Evolutionary conservation across 2,329 filamentous ascomycete species (phyloP).

Genomic region (Fusarium proliferatum): DNA sequence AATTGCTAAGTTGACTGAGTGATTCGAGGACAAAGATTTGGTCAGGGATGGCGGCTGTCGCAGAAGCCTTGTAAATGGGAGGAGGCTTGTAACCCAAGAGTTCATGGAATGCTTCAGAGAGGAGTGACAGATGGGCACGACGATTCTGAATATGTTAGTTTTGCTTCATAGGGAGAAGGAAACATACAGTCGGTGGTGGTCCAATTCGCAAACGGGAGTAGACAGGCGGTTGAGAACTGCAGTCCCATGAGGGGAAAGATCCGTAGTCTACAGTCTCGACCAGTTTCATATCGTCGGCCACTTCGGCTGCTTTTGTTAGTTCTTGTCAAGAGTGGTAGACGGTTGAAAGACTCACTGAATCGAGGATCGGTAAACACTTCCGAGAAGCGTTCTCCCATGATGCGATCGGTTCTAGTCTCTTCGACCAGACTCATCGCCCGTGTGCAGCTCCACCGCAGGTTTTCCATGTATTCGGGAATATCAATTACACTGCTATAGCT

Average conservation of each 20-base stretch:
- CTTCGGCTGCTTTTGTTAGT: slow-evolving; percentile 51
- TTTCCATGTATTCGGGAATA: slow-evolving; percentile 58
- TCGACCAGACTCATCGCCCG: slow-evolving; percentile 64
- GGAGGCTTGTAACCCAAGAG: slow-evolving; percentile 60
- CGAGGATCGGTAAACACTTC: slow-evolving; percentile 58
- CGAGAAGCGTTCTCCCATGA: slow-evolving; percentile 54
- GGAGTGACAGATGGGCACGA: slow-evolving; percentile 61
- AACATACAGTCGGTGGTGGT: slow-evolving; percentile 61
- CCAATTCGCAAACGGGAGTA: slow-evolving; percentile 61
- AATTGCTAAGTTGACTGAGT: slow-evolving; percentile 56
- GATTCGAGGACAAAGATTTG: slow-evolving; percentile 57
- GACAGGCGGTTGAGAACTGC: slow-evolving; percentile 51
- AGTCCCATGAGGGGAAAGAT: slow-evolving; percentile 62
- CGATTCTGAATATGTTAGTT: slow-evolving; percentile 53
- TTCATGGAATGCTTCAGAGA: slow-evolving; percentile 64
- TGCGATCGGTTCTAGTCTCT: slow-evolving; percentile 58
- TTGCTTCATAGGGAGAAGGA: neutral
- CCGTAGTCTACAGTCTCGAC: slow-evolving; percentile 63
- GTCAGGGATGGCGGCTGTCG: slow-evolving; percentile 54
- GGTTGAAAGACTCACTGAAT: slow-evolving; percentile 54
- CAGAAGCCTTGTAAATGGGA: slow-evolving; percentile 61
- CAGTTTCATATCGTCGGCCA: slow-evolving; percentile 54
- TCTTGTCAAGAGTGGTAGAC: neutral
- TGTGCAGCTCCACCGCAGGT: slow-evolving; percentile 62
- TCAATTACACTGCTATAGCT: slow-evolving; percentile 64